Percentiles rank a stretch among this genome's conserved stretches.
phyloP scores from a whole-genome alignment of 1,284 basidiomycete species.

The Puccinia novopanici region DNA sequence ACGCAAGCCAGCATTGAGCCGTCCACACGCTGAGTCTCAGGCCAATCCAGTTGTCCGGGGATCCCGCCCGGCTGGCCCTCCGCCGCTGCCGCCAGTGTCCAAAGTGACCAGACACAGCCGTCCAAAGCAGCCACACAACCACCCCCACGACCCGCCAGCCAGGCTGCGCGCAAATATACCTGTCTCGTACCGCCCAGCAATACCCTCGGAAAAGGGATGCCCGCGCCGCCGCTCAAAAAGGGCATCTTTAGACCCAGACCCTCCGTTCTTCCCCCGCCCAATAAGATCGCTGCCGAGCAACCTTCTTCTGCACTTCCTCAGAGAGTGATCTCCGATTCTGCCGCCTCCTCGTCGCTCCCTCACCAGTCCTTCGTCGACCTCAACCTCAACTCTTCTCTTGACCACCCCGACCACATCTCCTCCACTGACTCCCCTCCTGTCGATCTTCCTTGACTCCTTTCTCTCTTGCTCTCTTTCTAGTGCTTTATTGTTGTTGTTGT shows the following conservation, averaged over 20 bases:
- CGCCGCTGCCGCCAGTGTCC: too few species aligned
- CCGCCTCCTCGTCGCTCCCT: not conserved
- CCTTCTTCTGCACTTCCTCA: not conserved
- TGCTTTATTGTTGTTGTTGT: not conserved
- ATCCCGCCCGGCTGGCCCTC: constrained; percentile 32
- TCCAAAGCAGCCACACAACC: not conserved
- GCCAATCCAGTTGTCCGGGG: constrained; percentile 29
- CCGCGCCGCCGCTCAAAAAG: constrained; percentile 27
- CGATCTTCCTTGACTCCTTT: not conserved
- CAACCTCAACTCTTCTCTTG: not conserved
- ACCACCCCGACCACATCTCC: too few species aligned
- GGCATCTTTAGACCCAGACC: constrained; percentile 35
- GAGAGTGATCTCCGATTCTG: not conserved
- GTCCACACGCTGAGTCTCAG: constrained; percentile 12
- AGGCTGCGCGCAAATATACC: not conserved
- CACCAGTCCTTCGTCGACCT: not conserved
- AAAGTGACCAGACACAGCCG: not conserved
- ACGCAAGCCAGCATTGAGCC: not conserved
- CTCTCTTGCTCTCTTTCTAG: not conserved
- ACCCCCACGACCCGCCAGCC: not conserved
- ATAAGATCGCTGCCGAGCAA: not conserved
- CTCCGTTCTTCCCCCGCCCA: not conserved
- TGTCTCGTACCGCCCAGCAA: not conserved
- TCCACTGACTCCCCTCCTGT: not conserved
- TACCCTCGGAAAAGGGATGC: constrained; percentile 24